phyloP scores from a whole-genome alignment of 345 rosid genomes.

The Ceriops tagal region DNA sequence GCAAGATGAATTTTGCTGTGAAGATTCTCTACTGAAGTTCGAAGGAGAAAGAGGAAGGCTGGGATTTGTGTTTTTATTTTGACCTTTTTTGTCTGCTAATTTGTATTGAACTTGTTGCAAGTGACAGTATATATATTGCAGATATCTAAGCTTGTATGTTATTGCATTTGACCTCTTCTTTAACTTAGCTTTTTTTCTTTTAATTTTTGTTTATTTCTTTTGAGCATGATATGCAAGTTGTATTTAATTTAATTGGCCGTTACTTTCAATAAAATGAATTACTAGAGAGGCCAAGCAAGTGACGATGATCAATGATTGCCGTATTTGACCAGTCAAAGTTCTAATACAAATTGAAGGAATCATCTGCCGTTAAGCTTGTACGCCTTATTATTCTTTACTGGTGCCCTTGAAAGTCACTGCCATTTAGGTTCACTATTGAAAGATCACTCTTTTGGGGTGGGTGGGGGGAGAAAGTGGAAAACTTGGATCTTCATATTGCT shows the following conservation, averaged over 20 bases:
- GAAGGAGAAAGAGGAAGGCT: conserved; percentile 9
- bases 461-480: conserved; percentile 16
- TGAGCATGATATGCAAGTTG: conserved; percentile 2
- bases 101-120: conserved; percentile 27
- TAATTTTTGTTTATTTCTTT: too few species aligned
- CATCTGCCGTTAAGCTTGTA: conserved; percentile 20
- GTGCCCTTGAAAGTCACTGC: not conserved
- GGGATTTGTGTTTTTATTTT: conserved; percentile 22
- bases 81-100: conserved; percentile 14
- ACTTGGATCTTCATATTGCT: not conserved
- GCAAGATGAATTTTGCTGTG: conserved; percentile 13
- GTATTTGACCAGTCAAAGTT: not conserved
- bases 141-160: not conserved
- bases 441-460: not conserved
- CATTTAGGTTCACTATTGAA: conserved; percentile 11
- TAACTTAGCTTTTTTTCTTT: not conserved
- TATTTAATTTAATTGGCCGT: too few species aligned
- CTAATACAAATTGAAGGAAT: not conserved
- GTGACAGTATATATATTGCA: conserved; percentile 6
- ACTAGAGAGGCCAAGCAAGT: not conserved
- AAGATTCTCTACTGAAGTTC: conserved; percentile 23
- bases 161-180: not conserved
- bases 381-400: conserved; percentile 5
- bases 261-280: too few species aligned
- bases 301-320: not conserved